Evolutionary conservation across 1,284 basidiomycete species (phyloP).

Genomic region (Sporisorium graminicola): DNA sequence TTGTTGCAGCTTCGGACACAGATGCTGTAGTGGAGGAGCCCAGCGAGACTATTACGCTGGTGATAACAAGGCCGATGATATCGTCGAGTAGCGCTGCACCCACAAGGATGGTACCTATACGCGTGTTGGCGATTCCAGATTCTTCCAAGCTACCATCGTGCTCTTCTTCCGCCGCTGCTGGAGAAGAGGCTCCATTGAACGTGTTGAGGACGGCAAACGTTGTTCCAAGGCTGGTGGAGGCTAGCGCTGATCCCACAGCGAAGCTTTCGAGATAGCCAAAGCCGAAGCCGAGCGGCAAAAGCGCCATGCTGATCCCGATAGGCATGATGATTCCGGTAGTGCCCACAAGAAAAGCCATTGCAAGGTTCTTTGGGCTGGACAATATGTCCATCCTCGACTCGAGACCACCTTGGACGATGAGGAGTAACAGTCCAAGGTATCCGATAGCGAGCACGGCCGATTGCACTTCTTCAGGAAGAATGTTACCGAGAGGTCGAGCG

Average conservation of each 20-base stretch:
- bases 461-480: slow-evolving; percentile 72
- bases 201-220: slow-evolving; percentile 72
- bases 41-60: slow-evolving; percentile 73
- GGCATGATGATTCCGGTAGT: slow-evolving; percentile 73
- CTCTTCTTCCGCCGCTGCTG: no score
- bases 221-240: slow-evolving; percentile 75
- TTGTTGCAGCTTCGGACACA: slow-evolving; percentile 68
- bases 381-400: slow-evolving; percentile 43
- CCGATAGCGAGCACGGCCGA: slow-evolving; percentile 72
- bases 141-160: background rate
- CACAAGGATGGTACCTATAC: slow-evolving; percentile 73
- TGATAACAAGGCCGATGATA: slow-evolving; percentile 74
- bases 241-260: slow-evolving; percentile 74
- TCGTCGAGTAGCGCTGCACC: slow-evolving; percentile 75
- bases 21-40: no score
- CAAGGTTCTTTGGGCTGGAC: slow-evolving; percentile 70
- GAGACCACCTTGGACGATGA: slow-evolving; percentile 73
- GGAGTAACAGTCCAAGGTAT: slow-evolving; percentile 74
- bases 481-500: slow-evolving; percentile 72
- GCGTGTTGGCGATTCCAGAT: slow-evolving; percentile 71
- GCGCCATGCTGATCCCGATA: slow-evolving; percentile 72
- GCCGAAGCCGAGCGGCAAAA: slow-evolving; percentile 65
- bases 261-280: slow-evolving; percentile 73
- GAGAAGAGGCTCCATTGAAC: slow-evolving; percentile 16
- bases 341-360: slow-evolving; percentile 72